These are phyloP conservation scores for Nicotiana otophora DNA, from an alignment of 257 asterid genomes.

Conservation along the genomic window DNA sequence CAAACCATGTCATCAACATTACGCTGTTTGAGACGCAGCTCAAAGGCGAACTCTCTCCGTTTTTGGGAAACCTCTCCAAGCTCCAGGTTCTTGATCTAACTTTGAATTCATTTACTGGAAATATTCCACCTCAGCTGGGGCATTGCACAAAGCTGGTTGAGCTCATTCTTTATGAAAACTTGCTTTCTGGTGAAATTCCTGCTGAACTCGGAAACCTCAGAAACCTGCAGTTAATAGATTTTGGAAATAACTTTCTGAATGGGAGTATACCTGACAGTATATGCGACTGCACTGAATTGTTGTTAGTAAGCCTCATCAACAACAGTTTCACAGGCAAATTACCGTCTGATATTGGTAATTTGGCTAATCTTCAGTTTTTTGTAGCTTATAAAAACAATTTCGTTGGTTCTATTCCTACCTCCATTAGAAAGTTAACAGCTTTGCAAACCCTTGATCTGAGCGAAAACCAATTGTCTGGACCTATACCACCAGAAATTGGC, in stretches of 20 bases:
- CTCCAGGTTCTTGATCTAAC: slow-evolving; percentile 79
- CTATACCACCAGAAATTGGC: slow-evolving; percentile 60
- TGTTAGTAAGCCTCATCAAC: slow-evolving; percentile 33
- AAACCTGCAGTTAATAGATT: slow-evolving; percentile 38
- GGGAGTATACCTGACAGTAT: slow-evolving; percentile 58
- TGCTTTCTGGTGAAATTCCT: slow-evolving; percentile 59
- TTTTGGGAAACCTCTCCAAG: slow-evolving; percentile 53
- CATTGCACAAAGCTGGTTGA: slow-evolving; percentile 35
- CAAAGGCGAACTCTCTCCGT: slow-evolving; percentile 48
- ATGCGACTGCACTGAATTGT: slow-evolving; percentile 52
- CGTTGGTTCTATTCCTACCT: slow-evolving; percentile 56
- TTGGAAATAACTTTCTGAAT: slow-evolving; percentile 49
- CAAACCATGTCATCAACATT: slow-evolving; percentile 38
- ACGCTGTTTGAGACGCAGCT: slow-evolving; percentile 47
- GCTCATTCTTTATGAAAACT: slow-evolving; percentile 41
- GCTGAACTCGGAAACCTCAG: slow-evolving; percentile 43
- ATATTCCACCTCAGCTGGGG: slow-evolving; percentile 51
- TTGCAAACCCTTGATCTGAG: slow-evolving; percentile 55
- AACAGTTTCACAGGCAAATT: slow-evolving; percentile 64
- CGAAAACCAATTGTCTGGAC: slow-evolving; percentile 50
- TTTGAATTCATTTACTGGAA: slow-evolving; percentile 57
- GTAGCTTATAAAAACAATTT: slow-evolving; percentile 43
- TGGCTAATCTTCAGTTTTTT: slow-evolving; percentile 43
- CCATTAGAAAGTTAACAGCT: slow-evolving; percentile 41
- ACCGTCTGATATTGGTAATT: slow-evolving; percentile 51